phyloP scores from a whole-genome alignment of 352 stramenopile genomes.

The Phytopythium chamaehyphon region DNA sequence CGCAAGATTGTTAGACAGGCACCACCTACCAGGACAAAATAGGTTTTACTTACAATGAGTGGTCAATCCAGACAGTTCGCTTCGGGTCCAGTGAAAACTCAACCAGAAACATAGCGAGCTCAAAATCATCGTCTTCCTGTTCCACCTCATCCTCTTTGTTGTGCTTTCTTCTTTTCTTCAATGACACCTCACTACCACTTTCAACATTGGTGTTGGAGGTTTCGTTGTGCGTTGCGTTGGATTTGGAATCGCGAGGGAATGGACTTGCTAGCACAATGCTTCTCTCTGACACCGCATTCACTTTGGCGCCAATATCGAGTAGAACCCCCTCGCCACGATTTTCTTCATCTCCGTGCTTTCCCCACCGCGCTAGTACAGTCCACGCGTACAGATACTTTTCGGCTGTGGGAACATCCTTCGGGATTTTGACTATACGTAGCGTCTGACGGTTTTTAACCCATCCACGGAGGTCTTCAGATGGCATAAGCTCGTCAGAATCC shows the following conservation, averaged over 20 bases:
- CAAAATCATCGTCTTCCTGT: conserved; percentile 23
- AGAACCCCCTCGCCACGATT: conserved; percentile 3
- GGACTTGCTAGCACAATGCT: background rate
- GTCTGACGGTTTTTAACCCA: conserved; percentile 52
- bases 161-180: conserved; percentile 10
- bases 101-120: conserved; percentile 60
- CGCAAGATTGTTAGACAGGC: conserved; percentile 7
- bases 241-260: background rate
- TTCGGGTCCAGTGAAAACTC: conserved; percentile 65
- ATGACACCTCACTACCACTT: background rate
- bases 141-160: conserved; percentile 11
- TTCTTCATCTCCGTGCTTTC: conserved; percentile 3
- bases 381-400: conserved; percentile 20
- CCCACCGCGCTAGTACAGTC: conserved; percentile 25
- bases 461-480: conserved; percentile 44
- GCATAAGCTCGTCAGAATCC: conserved; percentile 28
- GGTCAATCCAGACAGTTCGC: conserved; percentile 61
- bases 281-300: background rate
- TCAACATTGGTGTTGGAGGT: background rate
- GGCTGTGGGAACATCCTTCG: background rate
- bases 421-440: conserved; percentile 25
- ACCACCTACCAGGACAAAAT: background rate
- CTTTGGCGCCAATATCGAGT: background rate
- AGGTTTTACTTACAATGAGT: conserved; percentile 43
- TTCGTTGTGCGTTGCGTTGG: background rate